phyloP scores from a whole-genome alignment of 805 yeast species.

The Candida boleticola region DNA sequence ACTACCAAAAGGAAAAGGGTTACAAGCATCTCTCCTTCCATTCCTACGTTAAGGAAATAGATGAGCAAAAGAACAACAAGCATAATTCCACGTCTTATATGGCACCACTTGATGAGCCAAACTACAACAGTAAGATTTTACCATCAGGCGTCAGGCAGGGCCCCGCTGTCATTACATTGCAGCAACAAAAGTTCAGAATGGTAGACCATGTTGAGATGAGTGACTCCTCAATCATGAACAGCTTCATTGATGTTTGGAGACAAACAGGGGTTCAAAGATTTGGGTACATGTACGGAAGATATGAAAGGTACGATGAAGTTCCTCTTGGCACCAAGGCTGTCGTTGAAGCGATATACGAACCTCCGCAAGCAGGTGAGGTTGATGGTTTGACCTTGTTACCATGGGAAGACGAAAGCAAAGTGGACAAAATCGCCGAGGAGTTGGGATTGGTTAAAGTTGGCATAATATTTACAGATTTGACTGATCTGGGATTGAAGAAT shows the following conservation, averaged over 20 bases:
- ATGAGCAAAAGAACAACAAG: slow-evolving; percentile 63
- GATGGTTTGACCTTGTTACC: slow-evolving; percentile 72
- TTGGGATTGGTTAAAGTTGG: slow-evolving; percentile 78
- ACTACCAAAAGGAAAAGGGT: slow-evolving; percentile 67
- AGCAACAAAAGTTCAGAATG: slow-evolving; percentile 88
- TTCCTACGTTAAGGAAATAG: slow-evolving; percentile 71
- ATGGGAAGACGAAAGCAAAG: slow-evolving; percentile 54
- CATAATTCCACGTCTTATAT: slow-evolving; percentile 61
- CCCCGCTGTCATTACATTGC: slow-evolving; percentile 90
- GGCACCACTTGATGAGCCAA: slow-evolving; percentile 73
- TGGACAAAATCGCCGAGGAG: slow-evolving; percentile 51
- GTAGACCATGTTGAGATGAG: slow-evolving; percentile 96
- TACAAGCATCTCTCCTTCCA: slow-evolving; percentile 90
- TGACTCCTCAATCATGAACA: slow-evolving; percentile 67
- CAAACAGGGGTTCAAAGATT: slow-evolving; percentile 80
- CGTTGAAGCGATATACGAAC: slow-evolving; percentile 92
- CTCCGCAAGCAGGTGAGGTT: slow-evolving; percentile 80
- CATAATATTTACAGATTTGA: slow-evolving; percentile 81
- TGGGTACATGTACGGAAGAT: slow-evolving; percentile 82
- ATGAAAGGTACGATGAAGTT: slow-evolving; percentile 72
- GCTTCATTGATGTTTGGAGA: slow-evolving; percentile 92
- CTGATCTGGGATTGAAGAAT: slow-evolving; percentile 82
- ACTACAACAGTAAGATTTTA: slow-evolving; percentile 61
- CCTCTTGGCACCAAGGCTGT: slow-evolving; percentile 94
- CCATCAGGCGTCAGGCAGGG: slow-evolving; percentile 47